phyloP scores from a whole-genome alignment of 495 filamentous ascomycete genomes.

The Penicillium canescens region DNA sequence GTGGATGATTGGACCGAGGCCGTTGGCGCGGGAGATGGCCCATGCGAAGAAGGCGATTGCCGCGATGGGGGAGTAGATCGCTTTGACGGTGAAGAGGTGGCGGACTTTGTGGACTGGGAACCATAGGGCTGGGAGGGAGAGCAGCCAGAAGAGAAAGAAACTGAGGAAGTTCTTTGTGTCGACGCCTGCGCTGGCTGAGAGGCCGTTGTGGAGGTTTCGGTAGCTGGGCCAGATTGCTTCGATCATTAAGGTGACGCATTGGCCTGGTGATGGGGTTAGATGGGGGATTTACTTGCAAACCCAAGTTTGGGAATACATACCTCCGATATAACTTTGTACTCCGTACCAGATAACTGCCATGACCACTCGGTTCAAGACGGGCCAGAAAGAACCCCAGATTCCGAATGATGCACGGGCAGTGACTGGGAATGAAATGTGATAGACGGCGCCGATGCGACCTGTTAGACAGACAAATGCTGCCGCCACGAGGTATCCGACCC shows the following conservation, averaged over 20 bases:
- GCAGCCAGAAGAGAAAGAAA: slow-evolving; percentile 84
- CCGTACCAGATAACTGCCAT: slow-evolving; percentile 83
- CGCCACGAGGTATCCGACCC: slow-evolving; percentile 80
- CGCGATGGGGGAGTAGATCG: slow-evolving; percentile 79
- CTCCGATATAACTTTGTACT: slow-evolving; percentile 84
- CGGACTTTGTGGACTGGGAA: slow-evolving; percentile 60
- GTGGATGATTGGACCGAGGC: slow-evolving; percentile 81
- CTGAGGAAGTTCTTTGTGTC: slow-evolving; percentile 73
- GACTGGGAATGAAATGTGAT: slow-evolving; percentile 88
- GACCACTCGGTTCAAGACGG: slow-evolving; percentile 83
- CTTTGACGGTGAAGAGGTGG: slow-evolving; percentile 91
- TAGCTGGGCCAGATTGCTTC: slow-evolving; percentile 76
- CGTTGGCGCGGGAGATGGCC: slow-evolving; percentile 80
- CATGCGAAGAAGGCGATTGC: slow-evolving; percentile 90
- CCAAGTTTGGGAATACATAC: slow-evolving; percentile 24
- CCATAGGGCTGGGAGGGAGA: slow-evolving; percentile 84
- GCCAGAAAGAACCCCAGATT: slow-evolving; percentile 87
- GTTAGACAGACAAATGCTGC: slow-evolving; percentile 73
- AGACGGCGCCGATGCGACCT: slow-evolving; percentile 85
- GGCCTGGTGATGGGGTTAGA: slow-evolving; percentile 35
- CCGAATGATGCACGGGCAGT: slow-evolving; percentile 75
- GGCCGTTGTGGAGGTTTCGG: slow-evolving; percentile 63
- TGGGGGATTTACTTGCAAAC: background rate
- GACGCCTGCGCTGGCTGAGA: slow-evolving; percentile 66
- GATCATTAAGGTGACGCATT: slow-evolving; percentile 82